phyloP scores from a whole-genome alignment of 2,329 filamentous ascomycete species.

The Magnaporthiopsis incrustans region DNA sequence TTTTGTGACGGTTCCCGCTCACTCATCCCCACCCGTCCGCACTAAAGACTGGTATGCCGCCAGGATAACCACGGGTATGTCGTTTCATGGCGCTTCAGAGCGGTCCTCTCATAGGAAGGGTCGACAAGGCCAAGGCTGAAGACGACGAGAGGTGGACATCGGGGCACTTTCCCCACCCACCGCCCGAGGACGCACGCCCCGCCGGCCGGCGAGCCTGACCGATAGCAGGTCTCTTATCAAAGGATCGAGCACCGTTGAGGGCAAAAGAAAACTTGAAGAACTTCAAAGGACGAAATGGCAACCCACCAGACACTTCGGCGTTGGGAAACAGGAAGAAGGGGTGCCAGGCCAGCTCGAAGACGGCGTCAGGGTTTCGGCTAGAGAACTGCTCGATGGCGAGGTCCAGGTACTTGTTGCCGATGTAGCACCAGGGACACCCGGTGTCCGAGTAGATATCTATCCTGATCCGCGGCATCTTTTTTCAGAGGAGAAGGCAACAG shows the following conservation, averaged over 20 bases:
- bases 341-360: constrained; percentile 38
- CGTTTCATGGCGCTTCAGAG: not conserved
- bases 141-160: not conserved
- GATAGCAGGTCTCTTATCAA: too few species aligned
- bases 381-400: constrained; percentile 33
- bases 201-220: too few species aligned
- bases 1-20: not conserved
- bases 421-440: constrained; percentile 44
- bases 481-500: not conserved
- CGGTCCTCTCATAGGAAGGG: not conserved
- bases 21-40: not conserved
- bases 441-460: constrained; percentile 42
- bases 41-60: not conserved
- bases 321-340: constrained; percentile 37
- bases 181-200: too few species aligned
- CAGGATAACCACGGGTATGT: too few species aligned
- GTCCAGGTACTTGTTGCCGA: constrained; percentile 38
- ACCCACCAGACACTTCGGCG: constrained; percentile 15
- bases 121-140: not conserved
- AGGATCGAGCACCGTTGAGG: not conserved
- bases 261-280: not conserved
- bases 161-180: too few species aligned
- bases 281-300: not conserved
- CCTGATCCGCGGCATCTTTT: constrained; percentile 20
- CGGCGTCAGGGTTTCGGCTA: constrained; percentile 29